Conservation (phyloP, 441 rosid species). For the Pelargonium cotyledonis region DNA sequence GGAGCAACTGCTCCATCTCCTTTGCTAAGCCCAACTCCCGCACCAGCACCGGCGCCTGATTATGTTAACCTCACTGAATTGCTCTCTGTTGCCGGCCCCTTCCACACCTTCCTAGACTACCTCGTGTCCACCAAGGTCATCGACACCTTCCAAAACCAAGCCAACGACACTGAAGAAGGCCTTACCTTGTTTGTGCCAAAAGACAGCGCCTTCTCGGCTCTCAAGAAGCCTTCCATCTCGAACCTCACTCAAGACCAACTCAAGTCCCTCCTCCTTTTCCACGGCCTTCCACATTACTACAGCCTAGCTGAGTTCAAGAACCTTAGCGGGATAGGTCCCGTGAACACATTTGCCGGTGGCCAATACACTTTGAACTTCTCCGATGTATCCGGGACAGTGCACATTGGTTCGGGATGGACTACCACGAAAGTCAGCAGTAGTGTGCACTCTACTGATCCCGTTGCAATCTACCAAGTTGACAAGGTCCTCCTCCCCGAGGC, state of each 20-base stretch:
- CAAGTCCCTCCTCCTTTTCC: slow-evolving; percentile 69
- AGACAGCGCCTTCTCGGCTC: slow-evolving; percentile 64
- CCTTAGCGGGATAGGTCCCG: slow-evolving; percentile 56
- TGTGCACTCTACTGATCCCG: slow-evolving; percentile 69
- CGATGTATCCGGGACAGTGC: slow-evolving; percentile 59
- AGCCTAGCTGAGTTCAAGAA: slow-evolving; percentile 71
- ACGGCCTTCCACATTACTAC: slow-evolving; percentile 70
- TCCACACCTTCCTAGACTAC: slow-evolving; percentile 61
- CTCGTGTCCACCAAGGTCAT: slow-evolving; percentile 68
- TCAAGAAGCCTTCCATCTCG: slow-evolving; percentile 56
- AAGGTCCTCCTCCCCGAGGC: slow-evolving; percentile 77
- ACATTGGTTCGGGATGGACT: slow-evolving; percentile 68
- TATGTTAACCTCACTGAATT: slow-evolving; percentile 70
- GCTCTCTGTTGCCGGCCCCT: slow-evolving; percentile 82
- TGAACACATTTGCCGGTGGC: slow-evolving; percentile 67
- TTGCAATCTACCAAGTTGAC: slow-evolving; percentile 73
- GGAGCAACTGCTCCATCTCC: slow-evolving; percentile 36
- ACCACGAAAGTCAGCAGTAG: slow-evolving; percentile 71
- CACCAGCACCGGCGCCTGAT: slow-evolving; percentile 61
- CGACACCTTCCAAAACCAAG: slow-evolving; percentile 85
- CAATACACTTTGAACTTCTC: slow-evolving; percentile 62
- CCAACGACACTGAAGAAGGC: slow-evolving; percentile 81
- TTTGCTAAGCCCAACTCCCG: slow-evolving; percentile 56
- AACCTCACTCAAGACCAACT: slow-evolving; percentile 68
- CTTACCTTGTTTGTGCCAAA: slow-evolving; percentile 78